Conservation (phyloP, 495 filamentous ascomycete species). For the Usnea hakonensis region DNA sequence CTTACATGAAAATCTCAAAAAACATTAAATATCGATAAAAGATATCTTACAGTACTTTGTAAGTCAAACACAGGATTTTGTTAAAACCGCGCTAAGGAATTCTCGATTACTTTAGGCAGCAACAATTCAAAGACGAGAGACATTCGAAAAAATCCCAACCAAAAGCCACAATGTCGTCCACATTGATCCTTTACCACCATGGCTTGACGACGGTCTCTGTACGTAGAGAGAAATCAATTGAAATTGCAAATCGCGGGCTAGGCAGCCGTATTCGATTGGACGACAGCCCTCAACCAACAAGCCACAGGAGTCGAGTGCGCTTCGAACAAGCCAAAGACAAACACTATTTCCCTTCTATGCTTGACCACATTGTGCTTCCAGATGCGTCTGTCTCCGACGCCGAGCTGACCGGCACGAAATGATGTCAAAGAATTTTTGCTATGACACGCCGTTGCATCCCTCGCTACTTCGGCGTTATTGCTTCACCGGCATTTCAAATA, state of each 20-base stretch:
- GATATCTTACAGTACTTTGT: too few species aligned
- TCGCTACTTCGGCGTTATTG: too few species aligned
- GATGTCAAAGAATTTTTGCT: not conserved
- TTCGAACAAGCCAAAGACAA: not conserved
- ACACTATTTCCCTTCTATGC: not conserved
- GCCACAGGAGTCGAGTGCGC: not conserved
- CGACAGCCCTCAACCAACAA: not conserved
- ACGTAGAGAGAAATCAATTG: not conserved
- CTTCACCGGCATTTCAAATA: too few species aligned
- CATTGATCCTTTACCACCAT: not conserved
- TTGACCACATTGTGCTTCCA: not conserved
- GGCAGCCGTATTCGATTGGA: not conserved
- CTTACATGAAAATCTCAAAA: too few species aligned
- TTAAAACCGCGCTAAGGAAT: too few species aligned
- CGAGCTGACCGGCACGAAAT: not conserved
- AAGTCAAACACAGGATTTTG: too few species aligned
- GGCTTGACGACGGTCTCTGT: not conserved
- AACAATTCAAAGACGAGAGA: not conserved
- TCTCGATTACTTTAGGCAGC: not conserved
- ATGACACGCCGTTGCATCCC: not conserved
- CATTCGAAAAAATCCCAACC: not conserved
- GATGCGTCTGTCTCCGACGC: not conserved
- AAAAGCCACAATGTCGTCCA: not conserved
- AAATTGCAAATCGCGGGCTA: not conserved
- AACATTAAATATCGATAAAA: too few species aligned